Conservation (phyloP, 495 filamentous ascomycete species). For the Aspergillus heteromorphus region DNA sequence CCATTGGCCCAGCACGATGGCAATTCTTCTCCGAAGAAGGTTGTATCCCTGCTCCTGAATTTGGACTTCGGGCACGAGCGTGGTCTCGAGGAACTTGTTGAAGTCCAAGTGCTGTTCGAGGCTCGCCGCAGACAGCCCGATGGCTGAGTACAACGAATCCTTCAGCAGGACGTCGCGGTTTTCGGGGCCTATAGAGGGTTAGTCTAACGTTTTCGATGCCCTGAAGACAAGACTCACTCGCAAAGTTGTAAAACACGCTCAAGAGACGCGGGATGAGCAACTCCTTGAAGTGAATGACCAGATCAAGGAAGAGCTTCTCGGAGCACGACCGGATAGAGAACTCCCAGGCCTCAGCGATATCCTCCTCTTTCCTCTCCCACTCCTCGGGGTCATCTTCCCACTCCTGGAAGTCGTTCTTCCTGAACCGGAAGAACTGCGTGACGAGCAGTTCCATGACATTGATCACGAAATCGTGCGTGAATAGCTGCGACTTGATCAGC, state of each 20-base stretch:
- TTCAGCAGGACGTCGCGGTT: conserved; percentile 73
- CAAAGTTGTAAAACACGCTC: conserved; percentile 68
- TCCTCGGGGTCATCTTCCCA: conserved; percentile 92
- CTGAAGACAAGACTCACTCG: conserved; percentile 41
- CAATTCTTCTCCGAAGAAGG: conserved; percentile 79
- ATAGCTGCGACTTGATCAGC: conserved; percentile 61
- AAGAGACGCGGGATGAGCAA: conserved; percentile 70
- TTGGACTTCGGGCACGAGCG: conserved; percentile 74
- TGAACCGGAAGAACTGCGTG: conserved; percentile 81
- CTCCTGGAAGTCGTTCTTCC: conserved; percentile 74
- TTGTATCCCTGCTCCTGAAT: conserved; percentile 70
- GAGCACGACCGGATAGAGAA: conserved; percentile 85
- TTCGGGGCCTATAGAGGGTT: conserved; percentile 37
- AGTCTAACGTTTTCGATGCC: not conserved
- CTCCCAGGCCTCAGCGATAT: conserved; percentile 73
- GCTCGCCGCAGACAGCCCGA: conserved; percentile 79
- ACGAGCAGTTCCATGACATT: conserved; percentile 79
- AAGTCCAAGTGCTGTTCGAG: conserved; percentile 71
- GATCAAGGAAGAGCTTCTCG: conserved; percentile 88
- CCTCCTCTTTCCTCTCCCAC: conserved; percentile 84
- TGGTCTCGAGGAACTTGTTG: conserved; percentile 66
- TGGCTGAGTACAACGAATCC: conserved; percentile 88
- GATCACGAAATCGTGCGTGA: conserved; percentile 67
- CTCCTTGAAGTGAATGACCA: conserved; percentile 79
- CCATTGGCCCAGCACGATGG: conserved; percentile 87